These are phyloP conservation scores for Lachancea dasiensis DNA, from an alignment of 805 yeast genomes.

Conservation along the genomic window DNA sequence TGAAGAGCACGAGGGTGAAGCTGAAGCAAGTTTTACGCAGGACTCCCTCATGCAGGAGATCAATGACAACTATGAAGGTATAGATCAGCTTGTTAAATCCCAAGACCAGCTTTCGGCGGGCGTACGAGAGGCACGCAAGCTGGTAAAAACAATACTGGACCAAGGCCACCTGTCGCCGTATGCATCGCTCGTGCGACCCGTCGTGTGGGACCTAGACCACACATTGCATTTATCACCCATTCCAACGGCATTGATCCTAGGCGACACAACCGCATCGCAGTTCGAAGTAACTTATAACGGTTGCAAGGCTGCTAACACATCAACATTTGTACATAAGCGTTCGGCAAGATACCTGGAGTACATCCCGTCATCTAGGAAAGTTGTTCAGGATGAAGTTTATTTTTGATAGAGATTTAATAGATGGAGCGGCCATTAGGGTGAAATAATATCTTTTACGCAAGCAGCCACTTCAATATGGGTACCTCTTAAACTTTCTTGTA, in stretches of 20 bases:
- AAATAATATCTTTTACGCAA: conserved; percentile 1
- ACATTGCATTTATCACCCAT: conserved; percentile 67
- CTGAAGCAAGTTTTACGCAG: conserved; percentile 14
- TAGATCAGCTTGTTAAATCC: conserved; percentile 27
- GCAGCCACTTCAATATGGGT: conserved; percentile 27
- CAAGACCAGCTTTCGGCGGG: conserved; percentile 37
- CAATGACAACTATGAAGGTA: conserved; percentile 21
- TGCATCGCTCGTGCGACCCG: conserved; percentile 50
- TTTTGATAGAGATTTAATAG: conserved; percentile 20
- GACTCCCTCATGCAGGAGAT: conserved; percentile 11
- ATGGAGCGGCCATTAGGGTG: neutral
- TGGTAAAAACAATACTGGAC: conserved; percentile 75
- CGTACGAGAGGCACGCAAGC: conserved; percentile 54
- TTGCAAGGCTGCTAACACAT: conserved; percentile 71
- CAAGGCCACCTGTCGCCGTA: conserved; percentile 90
- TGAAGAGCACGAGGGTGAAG: conserved; percentile 27
- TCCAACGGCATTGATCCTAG: conserved; percentile 60
- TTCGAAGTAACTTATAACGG: conserved; percentile 78
- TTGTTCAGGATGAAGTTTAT: conserved; percentile 42
- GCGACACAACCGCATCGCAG: conserved; percentile 64
- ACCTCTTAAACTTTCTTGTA: conserved; percentile 33
- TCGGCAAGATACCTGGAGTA: conserved; percentile 70
- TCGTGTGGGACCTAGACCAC: conserved; percentile 65
- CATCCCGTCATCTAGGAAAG: conserved; percentile 50
- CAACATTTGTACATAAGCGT: conserved; percentile 44